Evolutionary conservation across 73 alveolate genomes (phyloP), one percentile per base, ranked within the genome.

Genomic region (Paramecium pentaurelia): DNA sequence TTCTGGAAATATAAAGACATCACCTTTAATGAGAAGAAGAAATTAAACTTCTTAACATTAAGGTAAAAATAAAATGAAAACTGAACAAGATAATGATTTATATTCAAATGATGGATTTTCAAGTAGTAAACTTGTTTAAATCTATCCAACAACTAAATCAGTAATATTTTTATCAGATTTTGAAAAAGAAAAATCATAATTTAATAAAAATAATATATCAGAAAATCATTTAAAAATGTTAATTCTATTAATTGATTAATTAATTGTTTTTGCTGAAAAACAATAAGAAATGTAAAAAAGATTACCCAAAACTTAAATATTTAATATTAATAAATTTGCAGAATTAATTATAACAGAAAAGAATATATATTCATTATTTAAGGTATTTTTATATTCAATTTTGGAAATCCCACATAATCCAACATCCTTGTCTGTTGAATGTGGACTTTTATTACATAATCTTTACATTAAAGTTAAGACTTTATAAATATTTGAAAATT

Each of bases 91-190:
- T n/a, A 37, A 38, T 36, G 88, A 75, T 9, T 36, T 42, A 75
- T 12, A 22, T 22, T 75, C 88, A 75, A 38, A 75, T n/a, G 88
- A 75, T 75, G 88, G 88, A 36, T 75, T 75, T 75, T 38, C 88
- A 36, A 75, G 88, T 20, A 75, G 88, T 38, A 75, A 42, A 38
- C 88, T 75, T 4, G 47, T 38, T 16, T 38, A 34, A 38, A 75
- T 75, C 6, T 75, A 75, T 75, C 88, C 88, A 3, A 75, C 68
- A 38, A 38, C 60, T 14, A 75, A 71, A 32, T 34, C 86, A 71
- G 34, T 38, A 0, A 75, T 75, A 32, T 75, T 36, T 42, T 25
- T 36, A 32, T 64, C 84, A 11, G 88, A 75, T 38, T 75, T 75
- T 42, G 88, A 75, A 75, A 75, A 42, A 75, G 60, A 75, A 30